Evolutionary conservation across 148 eudicot species (phyloP), one percentile per base, ranked within the genome.

Genomic region (Agrostemma githago): DNA sequence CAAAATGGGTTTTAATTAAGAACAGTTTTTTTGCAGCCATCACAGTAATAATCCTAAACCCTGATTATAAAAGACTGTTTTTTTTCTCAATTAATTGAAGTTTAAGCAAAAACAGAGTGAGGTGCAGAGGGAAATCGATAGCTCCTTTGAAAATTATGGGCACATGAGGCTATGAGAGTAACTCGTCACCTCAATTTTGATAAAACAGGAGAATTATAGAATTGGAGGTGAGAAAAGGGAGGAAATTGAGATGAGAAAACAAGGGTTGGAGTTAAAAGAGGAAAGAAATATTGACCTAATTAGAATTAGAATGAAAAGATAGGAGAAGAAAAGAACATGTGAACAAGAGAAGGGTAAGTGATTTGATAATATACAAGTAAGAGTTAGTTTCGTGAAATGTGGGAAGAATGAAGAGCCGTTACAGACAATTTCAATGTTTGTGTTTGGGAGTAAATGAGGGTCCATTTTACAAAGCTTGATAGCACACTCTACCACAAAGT

Each of bases 271-370:
- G 20, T 11, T 14, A 5, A n/a, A 76, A 44, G 73, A 76, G 61
- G 77, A 39, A 39, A 68, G 85, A 89, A 84, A 83, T 74, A 78
- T 1, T 80, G 91, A 87, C 85, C 89, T 83, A 87, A 83, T 79
- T 53, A 37, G 19, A 11, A 37, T 62, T 39, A 71, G 34, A 26
- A 26, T 26, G 34, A 8, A 79, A 21, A 56, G 43, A 63, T 19
- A 19, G 26, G 72, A 61, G 8, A 20, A 60, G 83, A 83, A 74
- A 83, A 77, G 62, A 83, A 83, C 79, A 37, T 74, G 77, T 68
- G 66, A 79, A 72, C 83, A 51, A 43, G 46, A 43, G 8, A 51
- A 11, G 56, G 56, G 10, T 10, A 51, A 51, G 11, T 11, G 56
- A 26, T 26, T 26, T 26, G 34, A 26, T 26, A 26, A 26, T 26